Percentiles rank a stretch among this genome's conserved stretches.
Conservation (phyloP, 257 asterid genomes). For the Gardenia jasminoides region DNA sequence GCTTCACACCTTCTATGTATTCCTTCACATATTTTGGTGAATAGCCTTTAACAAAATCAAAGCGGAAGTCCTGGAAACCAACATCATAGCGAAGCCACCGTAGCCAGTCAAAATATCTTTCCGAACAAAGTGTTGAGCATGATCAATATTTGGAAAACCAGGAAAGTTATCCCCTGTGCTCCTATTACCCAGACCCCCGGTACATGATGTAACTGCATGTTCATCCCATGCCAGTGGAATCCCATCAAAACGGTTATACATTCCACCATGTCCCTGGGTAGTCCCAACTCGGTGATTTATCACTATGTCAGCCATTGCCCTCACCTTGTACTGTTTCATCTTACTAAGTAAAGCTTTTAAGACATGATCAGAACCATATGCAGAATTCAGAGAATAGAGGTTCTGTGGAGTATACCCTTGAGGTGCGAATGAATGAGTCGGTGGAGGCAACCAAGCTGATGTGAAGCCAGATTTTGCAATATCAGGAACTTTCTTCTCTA, state of each 20-base stretch:
- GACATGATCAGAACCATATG: conserved; percentile 79
- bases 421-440: conserved; percentile 69
- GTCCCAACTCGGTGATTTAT: conserved; percentile 96
- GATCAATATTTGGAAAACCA: conserved; percentile 94
- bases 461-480: conserved; percentile 89
- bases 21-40: conserved; percentile 83
- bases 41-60: conserved; percentile 91
- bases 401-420: conserved; percentile 97
- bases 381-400: conserved; percentile 75
- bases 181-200: conserved; percentile 90
- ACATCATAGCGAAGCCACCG: conserved; percentile 62
- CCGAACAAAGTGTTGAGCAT: conserved; percentile 73
- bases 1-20: conserved; percentile 68
- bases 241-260: conserved; percentile 94
- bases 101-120: conserved; percentile 82
- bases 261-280: conserved; percentile 77
- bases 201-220: conserved; percentile 81
- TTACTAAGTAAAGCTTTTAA: conserved; percentile 70
- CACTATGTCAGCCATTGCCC: conserved; percentile 96
- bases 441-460: conserved; percentile 96
- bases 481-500: conserved; percentile 79
- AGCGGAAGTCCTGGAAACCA: conserved; percentile 97
- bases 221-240: conserved; percentile 88
- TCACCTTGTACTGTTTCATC: conserved; percentile 82
- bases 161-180: conserved; percentile 89